A percentile compares a stretch with the other conserved stretches of the same genome.
Conservation (phyloP, 352 stramenopile species). For the Aphanomyces euteiches region DNA sequence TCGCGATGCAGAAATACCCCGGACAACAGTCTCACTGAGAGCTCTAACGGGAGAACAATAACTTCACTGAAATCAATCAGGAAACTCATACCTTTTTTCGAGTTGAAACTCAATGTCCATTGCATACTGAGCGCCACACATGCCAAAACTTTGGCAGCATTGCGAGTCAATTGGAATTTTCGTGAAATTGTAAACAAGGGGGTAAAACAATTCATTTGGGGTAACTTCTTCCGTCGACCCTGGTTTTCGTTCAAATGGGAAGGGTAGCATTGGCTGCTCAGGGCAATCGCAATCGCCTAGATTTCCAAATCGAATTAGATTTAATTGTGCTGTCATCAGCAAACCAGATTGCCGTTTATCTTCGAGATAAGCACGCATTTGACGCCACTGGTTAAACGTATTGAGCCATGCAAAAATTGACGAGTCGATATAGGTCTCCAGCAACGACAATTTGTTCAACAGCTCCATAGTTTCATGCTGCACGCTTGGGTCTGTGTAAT, state of each 20-base stretch:
- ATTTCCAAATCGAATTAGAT: too few species aligned
- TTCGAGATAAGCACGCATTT: conserved; percentile 75
- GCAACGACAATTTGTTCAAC: conserved; percentile 60
- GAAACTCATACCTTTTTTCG: conserved; percentile 9
- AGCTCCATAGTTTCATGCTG: conserved; percentile 64
- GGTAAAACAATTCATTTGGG: conserved; percentile 67
- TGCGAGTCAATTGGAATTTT: conserved; percentile 82
- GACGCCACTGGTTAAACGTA: conserved; percentile 83
- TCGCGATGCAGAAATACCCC: conserved; percentile 63
- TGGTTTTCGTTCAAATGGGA: conserved; percentile 56
- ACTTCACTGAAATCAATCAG: background rate
- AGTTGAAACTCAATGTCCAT: conserved; percentile 73
- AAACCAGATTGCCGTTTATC: conserved; percentile 54
- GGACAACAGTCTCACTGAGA: background rate
- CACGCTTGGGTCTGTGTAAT: conserved; percentile 65
- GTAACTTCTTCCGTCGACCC: conserved; percentile 44
- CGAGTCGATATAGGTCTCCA: conserved; percentile 75
- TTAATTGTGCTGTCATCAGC: background rate
- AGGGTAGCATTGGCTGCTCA: conserved; percentile 69
- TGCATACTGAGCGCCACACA: conserved; percentile 84
- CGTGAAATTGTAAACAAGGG: conserved; percentile 81
- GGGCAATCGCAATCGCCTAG: conserved; percentile 55
- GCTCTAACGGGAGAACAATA: conserved; percentile 1
- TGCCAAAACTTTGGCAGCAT: conserved; percentile 84
- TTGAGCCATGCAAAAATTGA: conserved; percentile 87